Evolutionary conservation across 148 eudicot genomes (phyloP).

Genomic region (Pharnaceum exiguum): DNA sequence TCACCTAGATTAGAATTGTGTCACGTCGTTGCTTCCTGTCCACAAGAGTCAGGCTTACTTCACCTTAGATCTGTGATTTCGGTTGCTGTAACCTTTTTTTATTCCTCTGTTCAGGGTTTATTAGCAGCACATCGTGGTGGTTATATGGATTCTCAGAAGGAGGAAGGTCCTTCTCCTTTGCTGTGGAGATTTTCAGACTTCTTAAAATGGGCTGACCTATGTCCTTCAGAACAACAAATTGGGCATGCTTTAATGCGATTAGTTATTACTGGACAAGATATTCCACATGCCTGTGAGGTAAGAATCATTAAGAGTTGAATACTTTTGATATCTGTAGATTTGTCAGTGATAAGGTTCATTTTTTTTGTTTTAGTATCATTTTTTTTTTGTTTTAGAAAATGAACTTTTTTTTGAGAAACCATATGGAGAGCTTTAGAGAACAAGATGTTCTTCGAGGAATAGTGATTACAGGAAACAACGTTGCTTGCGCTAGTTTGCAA

Average conservation of each 20-base stretch:
- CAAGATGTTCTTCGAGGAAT: no score
- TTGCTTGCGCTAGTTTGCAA: no score
- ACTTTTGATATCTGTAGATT: neutral
- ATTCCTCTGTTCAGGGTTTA: slow-evolving; percentile 61
- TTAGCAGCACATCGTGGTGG: slow-evolving; percentile 99
- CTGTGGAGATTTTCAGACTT: slow-evolving; percentile 96
- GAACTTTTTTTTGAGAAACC: no score
- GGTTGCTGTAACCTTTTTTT: slow-evolving; percentile 9
- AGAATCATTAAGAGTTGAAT: neutral
- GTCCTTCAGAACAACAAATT: slow-evolving; percentile 94
- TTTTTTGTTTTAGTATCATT: no score
- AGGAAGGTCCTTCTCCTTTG: slow-evolving; percentile 98
- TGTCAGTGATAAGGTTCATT: neutral
- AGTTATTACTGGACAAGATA: slow-evolving; percentile 94
- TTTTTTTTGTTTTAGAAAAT: no score
- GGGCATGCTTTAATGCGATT: slow-evolving; percentile 97
- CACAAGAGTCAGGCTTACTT: no score
- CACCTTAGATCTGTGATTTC: no score
- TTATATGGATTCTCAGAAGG: slow-evolving; percentile 93
- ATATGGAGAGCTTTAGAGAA: no score
- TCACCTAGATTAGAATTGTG: no score
- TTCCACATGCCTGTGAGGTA: slow-evolving; percentile 99
- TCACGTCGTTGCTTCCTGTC: no score
- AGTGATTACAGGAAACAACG: no score
- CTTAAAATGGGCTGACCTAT: slow-evolving; percentile 93